Evolutionary conservation across 306 rosid species (phyloP), one percentile per base, ranked within the genome.

Genomic region (Cicer cuneatum): DNA sequence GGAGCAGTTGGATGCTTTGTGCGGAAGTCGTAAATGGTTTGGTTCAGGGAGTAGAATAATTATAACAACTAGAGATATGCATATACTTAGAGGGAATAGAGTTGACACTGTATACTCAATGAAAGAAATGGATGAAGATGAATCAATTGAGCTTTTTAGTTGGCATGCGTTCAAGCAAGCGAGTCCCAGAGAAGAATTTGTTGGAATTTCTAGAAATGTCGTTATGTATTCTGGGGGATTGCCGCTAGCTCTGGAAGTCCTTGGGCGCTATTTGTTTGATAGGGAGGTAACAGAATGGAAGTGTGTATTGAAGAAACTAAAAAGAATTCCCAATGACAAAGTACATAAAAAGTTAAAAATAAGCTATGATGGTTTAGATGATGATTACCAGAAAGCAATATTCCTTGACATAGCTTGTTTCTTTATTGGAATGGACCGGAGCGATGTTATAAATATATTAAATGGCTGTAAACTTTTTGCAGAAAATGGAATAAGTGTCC

Each of bases 401-500:
- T 19, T 54, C 5, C 60, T 54, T 54, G 60, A 54, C 35, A 10
- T 54, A 54, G 37, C 60, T 54, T 18, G 60, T 54, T 54, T 54
- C 19, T 59, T 59, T 59, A 59, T 59, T 59, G 65, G 65, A 10
- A 59, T 59, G 65, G 42, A 33, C 43, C 5, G 10, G 13, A 12
- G 7, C 13, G 42, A 59, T 33, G 42, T 59, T 59, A 33, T 7
- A 7, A 5, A 11, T 6, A 6, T 59, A 33, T 13, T 59, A 7
- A 33, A 59, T 29, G 42, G 16, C 0, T 59, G 65, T 7, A 18
- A 5, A 7, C 65, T 13, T 59, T 59, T 1, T 38, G 67, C 47
- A n/a, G 67, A 61, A 37, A 14, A n/a, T 12, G 67, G 67, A 37
- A 61, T 61, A 37, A 61, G 29, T 16, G 15, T 61, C 47, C 67